These are phyloP conservation scores for Aureobasidium leucospermi DNA, from an alignment of 2,329 filamentous ascomycete genomes.

Conservation along the genomic window DNA sequence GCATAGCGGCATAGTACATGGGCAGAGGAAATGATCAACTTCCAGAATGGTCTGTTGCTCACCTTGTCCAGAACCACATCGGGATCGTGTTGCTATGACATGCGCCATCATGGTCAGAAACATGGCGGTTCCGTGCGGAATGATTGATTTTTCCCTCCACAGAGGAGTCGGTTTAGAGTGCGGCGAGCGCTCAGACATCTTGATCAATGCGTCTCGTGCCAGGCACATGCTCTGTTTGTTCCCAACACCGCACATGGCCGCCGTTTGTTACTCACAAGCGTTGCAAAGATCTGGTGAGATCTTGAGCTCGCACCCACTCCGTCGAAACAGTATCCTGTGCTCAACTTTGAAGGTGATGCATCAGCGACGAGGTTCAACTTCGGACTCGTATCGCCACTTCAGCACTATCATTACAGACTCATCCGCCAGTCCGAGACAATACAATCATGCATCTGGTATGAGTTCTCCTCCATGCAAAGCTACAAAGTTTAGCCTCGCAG, in stretches of 20 bases:
- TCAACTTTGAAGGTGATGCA: not conserved
- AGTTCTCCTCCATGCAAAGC: not conserved
- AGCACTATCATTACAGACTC: not conserved
- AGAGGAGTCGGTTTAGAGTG: not conserved
- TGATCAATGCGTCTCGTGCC: not conserved
- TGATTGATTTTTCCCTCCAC: constrained; percentile 2
- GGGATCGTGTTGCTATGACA: not conserved
- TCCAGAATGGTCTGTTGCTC: not conserved
- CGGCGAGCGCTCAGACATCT: not conserved
- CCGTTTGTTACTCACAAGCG: not conserved
- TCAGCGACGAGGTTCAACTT: no score
- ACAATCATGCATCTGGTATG: not conserved
- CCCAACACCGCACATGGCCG: not conserved
- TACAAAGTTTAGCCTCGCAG: not conserved
- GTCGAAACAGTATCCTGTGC: not conserved
- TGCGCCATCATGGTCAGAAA: not conserved
- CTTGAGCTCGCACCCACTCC: no score
- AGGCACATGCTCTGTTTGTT: not conserved
- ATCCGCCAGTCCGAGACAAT: not conserved
- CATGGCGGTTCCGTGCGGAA: not conserved
- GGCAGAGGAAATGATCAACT: not conserved
- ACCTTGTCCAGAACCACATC: not conserved
- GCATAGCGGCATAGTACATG: not conserved
- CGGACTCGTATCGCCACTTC: no score
- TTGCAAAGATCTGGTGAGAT: not conserved